These are phyloP conservation scores for Malassezia sp. DNA, from an alignment of 1,284 basidiomycete species.

Conservation along the genomic window DNA sequence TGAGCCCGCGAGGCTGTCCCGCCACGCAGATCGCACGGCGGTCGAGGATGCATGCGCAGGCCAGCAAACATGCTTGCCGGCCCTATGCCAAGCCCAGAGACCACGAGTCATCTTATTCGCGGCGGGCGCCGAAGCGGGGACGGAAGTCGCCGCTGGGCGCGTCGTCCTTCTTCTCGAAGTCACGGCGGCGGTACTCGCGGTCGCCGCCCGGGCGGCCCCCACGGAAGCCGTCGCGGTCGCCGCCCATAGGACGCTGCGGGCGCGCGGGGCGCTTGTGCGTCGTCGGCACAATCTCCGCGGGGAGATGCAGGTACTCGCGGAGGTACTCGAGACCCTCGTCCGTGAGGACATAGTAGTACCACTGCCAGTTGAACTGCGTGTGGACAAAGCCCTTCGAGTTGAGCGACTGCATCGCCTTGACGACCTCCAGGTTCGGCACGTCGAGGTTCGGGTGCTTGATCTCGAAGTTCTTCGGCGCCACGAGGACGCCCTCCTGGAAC, in stretches of 20 bases:
- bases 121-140: slow-evolving; percentile 42
- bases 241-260: slow-evolving; percentile 34
- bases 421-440: slow-evolving; percentile 92
- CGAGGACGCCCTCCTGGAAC: slow-evolving; percentile 65
- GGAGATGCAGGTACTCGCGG: slow-evolving; percentile 46
- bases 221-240: slow-evolving; percentile 37
- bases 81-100: too few species aligned
- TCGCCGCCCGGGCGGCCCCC: slow-evolving; percentile 41
- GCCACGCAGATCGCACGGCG: too few species aligned
- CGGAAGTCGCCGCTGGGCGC: slow-evolving; percentile 44
- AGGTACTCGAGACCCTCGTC: slow-evolving; percentile 47
- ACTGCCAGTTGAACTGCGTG: slow-evolving; percentile 62
- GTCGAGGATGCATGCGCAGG: too few species aligned
- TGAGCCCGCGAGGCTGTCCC: background rate
- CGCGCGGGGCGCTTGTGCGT: slow-evolving; percentile 47
- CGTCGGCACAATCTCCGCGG: slow-evolving; percentile 46
- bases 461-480: slow-evolving; percentile 98
- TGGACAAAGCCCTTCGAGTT: slow-evolving; percentile 92
- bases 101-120: slow-evolving; percentile 29
- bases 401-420: slow-evolving; percentile 97
- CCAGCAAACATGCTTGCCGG: too few species aligned
- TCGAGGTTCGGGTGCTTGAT: slow-evolving; percentile 95
- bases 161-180: slow-evolving; percentile 43
- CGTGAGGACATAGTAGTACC: slow-evolving; percentile 48
- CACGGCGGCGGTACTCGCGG: slow-evolving; percentile 45